Base-by-base conservation (phyloP, 768 basidiomycete genomes). In the Strobilomyces dryophilus region DNA sequence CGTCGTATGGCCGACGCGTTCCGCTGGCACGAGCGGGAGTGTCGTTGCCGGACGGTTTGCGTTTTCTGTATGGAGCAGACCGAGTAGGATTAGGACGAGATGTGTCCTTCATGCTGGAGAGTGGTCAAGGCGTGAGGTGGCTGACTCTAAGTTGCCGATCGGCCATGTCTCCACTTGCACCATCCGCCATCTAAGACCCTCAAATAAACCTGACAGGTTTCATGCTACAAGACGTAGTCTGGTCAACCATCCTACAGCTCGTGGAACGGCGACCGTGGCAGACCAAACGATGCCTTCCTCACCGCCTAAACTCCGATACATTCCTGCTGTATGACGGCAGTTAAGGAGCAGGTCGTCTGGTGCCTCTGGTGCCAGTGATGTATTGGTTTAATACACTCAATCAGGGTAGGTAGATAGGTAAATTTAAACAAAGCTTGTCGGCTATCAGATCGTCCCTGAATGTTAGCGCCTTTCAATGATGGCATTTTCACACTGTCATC, bases 101-200 rank as follows among this genome's bases (percentile, higher is more conserved):
- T 15, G 51, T 47, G 63, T 58, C 64, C 60, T 60, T 66, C 64
- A 67, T 66, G 63, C 34, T 52, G 46, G 52, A 26, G 35, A 41
- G 47, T 27, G 9, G 45, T 26, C 55, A 63, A 52, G 49, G 40
- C 27, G 15, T 47, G 31, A 6, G 17, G 61, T 55, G 63, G 63
- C 54, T 59, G 55, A 60, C 63, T 34, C 45, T n/a, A n/a, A n/a
- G n/a, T n/a, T n/a, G n/a, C n/a, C n/a, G n/a, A n/a, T n/a, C n/a
- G n/a, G n/a, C n/a, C n/a, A n/a, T n/a, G n/a, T n/a, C n/a, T n/a
- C n/a, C n/a, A n/a, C n/a, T n/a, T n/a, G n/a, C 27, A 4, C 27
- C 27, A 27, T 27, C 27, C 8, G 27, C 27, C 27, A 27, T 34
- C 32, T 10, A 10, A 34, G n/a, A n/a, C n/a, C n/a, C n/a, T n/a